Conservation (phyloP, 1,284 basidiomycete genomes). For the Leccinum subfulvum region DNA sequence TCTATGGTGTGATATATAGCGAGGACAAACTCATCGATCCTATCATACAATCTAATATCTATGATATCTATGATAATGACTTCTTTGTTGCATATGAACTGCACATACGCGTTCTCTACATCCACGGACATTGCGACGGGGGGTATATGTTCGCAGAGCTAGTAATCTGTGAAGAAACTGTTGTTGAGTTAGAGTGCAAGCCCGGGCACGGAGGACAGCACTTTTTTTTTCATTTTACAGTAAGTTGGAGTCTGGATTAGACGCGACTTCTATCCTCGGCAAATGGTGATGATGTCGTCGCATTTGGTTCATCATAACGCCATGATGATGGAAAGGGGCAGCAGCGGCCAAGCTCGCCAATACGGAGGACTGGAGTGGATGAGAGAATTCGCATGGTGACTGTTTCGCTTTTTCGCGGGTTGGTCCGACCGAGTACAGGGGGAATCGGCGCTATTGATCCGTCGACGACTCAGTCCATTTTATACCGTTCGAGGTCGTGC, state of each 20-base stretch:
- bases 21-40: neutral
- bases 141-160: neutral
- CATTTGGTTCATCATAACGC: too few species aligned
- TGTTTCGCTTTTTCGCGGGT: neutral
- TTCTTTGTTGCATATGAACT: neutral
- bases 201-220: neutral
- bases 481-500: neutral
- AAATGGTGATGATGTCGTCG: too few species aligned
- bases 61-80: neutral
- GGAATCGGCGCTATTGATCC: neutral
- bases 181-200: neutral
- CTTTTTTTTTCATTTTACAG: neutral
- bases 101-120: neutral
- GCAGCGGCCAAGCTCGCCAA: too few species aligned
- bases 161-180: neutral
- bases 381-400: neutral
- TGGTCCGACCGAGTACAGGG: too few species aligned
- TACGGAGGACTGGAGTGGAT: neutral
- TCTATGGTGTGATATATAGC: neutral
- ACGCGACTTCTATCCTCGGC: neutral
- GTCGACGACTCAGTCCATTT: neutral
- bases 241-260: neutral
- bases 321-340: too few species aligned
- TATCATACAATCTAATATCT: neutral
- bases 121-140: neutral